These are phyloP conservation scores for Solanum paucissectum DNA, from an alignment of 257 asterid genomes.

Conservation along the genomic window DNA sequence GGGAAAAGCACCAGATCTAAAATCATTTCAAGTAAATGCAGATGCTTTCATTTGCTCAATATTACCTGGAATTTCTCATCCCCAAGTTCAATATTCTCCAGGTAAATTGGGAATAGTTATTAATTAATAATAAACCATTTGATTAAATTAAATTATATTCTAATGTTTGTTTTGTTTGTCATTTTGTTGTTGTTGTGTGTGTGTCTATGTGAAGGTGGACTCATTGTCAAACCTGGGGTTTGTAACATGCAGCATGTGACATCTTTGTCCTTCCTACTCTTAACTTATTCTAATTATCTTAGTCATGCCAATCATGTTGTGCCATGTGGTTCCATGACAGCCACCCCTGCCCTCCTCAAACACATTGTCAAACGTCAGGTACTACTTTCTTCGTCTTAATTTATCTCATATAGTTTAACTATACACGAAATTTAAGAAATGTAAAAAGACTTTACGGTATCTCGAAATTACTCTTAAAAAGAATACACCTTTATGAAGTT, in stretches of 20 bases:
- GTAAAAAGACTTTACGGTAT: rapidly evolving
- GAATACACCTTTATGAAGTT: not conserved
- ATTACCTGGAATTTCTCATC: constrained; percentile 65
- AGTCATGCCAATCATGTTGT: constrained; percentile 75
- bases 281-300: constrained; percentile 76
- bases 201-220: constrained; percentile 25
- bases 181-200: not conserved
- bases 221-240: constrained; percentile 74
- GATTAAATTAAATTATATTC: not conserved
- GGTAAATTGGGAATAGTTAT: constrained; percentile 26
- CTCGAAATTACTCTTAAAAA: too few relatives aligned
- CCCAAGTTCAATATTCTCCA: constrained; percentile 84
- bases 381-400: not conserved
- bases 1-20: constrained; percentile 58
- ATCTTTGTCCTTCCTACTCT: constrained; percentile 63
- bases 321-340: constrained; percentile 60
- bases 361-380: constrained; percentile 80
- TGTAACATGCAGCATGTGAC: constrained; percentile 96
- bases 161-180: not conserved
- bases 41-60: constrained; percentile 70
- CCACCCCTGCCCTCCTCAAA: constrained; percentile 65
- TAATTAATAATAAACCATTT: not conserved
- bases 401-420: too few relatives aligned
- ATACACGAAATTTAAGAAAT: too few relatives aligned
- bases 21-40: constrained; percentile 59